Evolutionary conservation across 2,329 filamentous ascomycete genomes (phyloP).

Genomic region (Nigrograna mackinnonii): DNA sequence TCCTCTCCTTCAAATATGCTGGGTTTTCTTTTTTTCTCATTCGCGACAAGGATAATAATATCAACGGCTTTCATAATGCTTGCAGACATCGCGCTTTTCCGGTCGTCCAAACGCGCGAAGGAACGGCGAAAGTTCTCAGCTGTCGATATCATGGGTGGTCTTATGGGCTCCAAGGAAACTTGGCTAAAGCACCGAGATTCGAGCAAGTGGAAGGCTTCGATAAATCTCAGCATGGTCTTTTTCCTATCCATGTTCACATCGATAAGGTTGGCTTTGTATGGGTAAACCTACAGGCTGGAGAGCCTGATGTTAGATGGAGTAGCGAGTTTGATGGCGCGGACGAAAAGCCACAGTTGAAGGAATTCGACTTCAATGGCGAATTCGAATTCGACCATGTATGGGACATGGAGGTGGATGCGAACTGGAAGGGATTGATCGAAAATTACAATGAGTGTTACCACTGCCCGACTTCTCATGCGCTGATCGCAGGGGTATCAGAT

Average conservation of each 20-base stretch:
- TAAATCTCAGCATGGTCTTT: conserved; percentile 39
- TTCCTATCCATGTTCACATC: conserved; percentile 37
- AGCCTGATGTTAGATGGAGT: conserved; percentile 32
- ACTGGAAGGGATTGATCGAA: conserved; percentile 48
- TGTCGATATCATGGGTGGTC: conserved; percentile 54
- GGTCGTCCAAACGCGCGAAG: conserved; percentile 40
- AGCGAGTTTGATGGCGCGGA: conserved; percentile 32
- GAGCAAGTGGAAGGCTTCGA: conserved; percentile 44
- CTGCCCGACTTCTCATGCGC: conserved; percentile 63
- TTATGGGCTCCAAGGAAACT: conserved; percentile 46
- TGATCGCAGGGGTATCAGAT: conserved; percentile 60
- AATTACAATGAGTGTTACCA: conserved; percentile 72
- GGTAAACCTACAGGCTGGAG: conserved; percentile 40
- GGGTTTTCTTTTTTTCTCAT: conserved; percentile 48
- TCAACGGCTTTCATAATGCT: conserved; percentile 50
- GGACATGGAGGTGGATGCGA: conserved; percentile 32
- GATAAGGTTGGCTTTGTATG: conserved; percentile 39
- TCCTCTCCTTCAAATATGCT: conserved; percentile 53
- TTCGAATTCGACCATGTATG: conserved; percentile 54
- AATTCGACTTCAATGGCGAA: conserved; percentile 31
- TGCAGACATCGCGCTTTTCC: conserved; percentile 51
- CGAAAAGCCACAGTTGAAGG: conserved; percentile 36
- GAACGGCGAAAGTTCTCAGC: conserved; percentile 42
- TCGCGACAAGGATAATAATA: conserved; percentile 38
- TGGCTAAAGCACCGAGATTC: conserved; percentile 49